phyloP scores from a whole-genome alignment of 164 flowering plant genomes.

The Pachysandra terminalis region DNA sequence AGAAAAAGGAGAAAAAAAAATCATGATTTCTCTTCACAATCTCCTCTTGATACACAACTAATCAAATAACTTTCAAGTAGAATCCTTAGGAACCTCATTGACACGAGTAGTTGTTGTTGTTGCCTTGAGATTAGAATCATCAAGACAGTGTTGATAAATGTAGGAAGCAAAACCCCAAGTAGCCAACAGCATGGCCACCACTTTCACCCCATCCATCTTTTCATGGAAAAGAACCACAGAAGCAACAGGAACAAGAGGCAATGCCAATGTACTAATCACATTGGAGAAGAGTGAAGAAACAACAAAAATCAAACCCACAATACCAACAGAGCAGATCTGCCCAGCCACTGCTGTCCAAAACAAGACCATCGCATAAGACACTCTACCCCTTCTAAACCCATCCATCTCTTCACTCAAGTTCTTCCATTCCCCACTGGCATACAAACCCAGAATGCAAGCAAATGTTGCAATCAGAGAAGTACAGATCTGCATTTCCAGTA shows the following conservation, averaged over 20 bases:
- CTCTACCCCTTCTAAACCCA: neutral
- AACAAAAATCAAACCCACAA: slow-evolving; percentile 7
- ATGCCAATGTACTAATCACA: slow-evolving; percentile 1
- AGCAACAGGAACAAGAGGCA: slow-evolving; percentile 2
- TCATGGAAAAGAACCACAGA: neutral
- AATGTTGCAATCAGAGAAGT: slow-evolving; percentile 4
- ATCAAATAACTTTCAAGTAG: neutral
- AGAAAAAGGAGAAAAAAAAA: no score
- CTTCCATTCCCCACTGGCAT: slow-evolving; percentile 11
- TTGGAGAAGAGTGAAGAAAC: slow-evolving; percentile 6
- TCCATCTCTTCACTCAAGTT: slow-evolving; percentile 4
- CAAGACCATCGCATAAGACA: slow-evolving; percentile 7
- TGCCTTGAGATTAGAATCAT: neutral
- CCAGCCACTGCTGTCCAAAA: slow-evolving; percentile 11
- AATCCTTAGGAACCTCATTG: neutral
- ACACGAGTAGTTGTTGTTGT: neutral
- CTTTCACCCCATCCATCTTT: slow-evolving; percentile 6
- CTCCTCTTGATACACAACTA: no score
- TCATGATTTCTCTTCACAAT: no score
- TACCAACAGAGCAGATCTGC: slow-evolving; percentile 13
- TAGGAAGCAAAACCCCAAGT: slow-evolving; percentile 12
- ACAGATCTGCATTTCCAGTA: slow-evolving; percentile 6
- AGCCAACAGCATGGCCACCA: slow-evolving; percentile 3
- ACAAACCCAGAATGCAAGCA: neutral
- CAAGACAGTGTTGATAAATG: slow-evolving; percentile 8